These are phyloP conservation scores for Naganishia friedmannii DNA, from an alignment of 768 basidiomycete species.

Conservation along the genomic window DNA sequence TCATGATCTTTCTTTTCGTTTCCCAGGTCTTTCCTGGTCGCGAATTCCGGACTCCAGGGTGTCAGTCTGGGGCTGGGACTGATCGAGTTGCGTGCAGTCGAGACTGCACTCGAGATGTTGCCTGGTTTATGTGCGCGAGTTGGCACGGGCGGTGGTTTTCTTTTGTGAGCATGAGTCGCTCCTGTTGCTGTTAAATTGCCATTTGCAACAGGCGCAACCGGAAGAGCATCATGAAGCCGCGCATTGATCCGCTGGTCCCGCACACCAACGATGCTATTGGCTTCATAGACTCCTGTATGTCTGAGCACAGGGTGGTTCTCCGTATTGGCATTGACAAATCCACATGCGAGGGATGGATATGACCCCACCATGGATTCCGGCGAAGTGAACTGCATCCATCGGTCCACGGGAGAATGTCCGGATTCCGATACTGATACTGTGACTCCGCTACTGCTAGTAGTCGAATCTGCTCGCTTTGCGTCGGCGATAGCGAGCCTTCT, in stretches of 20 bases:
- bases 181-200: background rate
- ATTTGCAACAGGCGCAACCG: background rate
- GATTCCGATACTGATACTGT: background rate
- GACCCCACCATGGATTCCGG: constrained; percentile 6
- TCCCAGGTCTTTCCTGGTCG: background rate
- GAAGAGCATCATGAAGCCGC: background rate
- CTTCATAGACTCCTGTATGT: constrained; percentile 2
- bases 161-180: background rate
- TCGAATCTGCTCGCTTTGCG: background rate
- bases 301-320: background rate
- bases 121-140: constrained; percentile 27
- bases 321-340: background rate
- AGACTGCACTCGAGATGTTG: background rate
- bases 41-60: constrained; percentile 23
- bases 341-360: background rate
- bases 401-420: constrained; percentile 15
- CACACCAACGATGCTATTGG: constrained; percentile 7
- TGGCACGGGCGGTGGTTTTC: constrained; percentile 31
- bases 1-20: background rate
- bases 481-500: too few relatives aligned
- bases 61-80: background rate
- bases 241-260: constrained; percentile 15
- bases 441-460: background rate
- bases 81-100: constrained; percentile 4
- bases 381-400: constrained; percentile 23